Evolutionary conservation across 805 yeast species (phyloP).

Genomic region (Nakazawaea ambrosiae): DNA sequence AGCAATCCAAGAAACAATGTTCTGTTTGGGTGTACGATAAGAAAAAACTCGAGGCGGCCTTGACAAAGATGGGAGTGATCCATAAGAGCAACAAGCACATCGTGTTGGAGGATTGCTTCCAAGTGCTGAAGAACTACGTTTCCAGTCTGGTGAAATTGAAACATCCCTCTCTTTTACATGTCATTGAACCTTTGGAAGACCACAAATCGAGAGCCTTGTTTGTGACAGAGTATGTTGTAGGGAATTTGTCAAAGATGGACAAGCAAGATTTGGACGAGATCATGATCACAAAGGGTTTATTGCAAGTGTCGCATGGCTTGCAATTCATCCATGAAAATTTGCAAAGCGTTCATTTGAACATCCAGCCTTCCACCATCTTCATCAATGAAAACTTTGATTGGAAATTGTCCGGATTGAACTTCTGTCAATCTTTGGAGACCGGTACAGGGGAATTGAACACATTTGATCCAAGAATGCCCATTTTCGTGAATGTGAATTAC

Average conservation of each 20-base stretch:
- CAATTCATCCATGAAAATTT: slow-evolving; percentile 79
- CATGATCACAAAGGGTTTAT: slow-evolving; percentile 68
- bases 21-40: slow-evolving; percentile 88
- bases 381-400: slow-evolving; percentile 86
- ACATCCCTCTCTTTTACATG: slow-evolving; percentile 81
- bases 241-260: slow-evolving; percentile 22
- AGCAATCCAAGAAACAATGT: slow-evolving; percentile 50
- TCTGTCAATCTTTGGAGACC: slow-evolving; percentile 36
- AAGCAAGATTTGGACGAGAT: slow-evolving; percentile 58
- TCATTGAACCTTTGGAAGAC: slow-evolving; percentile 87
- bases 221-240: slow-evolving; percentile 72
- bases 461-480: slow-evolving; percentile 69
- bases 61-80: slow-evolving; percentile 43
- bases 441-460: slow-evolving; percentile 62
- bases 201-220: slow-evolving; percentile 70
- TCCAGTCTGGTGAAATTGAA: slow-evolving; percentile 69
- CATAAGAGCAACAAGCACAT: slow-evolving; percentile 42
- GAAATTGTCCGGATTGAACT: slow-evolving; percentile 78
- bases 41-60: slow-evolving; percentile 54
- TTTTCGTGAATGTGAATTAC: slow-evolving; percentile 60
- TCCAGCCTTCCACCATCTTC: slow-evolving; percentile 72
- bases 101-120: slow-evolving; percentile 55
- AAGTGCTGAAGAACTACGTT: slow-evolving; percentile 60
- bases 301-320: slow-evolving; percentile 71
- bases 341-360: slow-evolving; percentile 64